These are phyloP conservation scores for Lycium barbarum DNA, from an alignment of 257 asterid species.

Conservation along the genomic window DNA sequence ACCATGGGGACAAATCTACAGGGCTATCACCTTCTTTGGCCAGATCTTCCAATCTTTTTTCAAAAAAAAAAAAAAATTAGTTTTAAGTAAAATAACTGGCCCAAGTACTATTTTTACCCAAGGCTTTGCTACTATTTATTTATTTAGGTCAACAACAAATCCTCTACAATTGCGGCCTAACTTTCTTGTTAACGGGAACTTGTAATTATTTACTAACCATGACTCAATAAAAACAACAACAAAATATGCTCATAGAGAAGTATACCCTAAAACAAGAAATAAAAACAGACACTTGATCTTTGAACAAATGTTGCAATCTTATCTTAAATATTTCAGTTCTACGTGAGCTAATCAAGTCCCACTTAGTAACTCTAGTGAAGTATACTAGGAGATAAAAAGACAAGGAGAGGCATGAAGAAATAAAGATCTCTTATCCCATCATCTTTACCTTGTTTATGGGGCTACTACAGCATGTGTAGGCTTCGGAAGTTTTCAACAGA, in stretches of 20 bases:
- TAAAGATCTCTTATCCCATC: background rate
- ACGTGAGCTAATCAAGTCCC: background rate
- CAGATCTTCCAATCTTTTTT: too few relatives aligned
- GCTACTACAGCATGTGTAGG: background rate
- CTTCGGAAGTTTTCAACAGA: background rate
- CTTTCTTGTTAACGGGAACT: background rate
- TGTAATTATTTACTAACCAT: background rate
- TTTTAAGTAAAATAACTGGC: too few relatives aligned
- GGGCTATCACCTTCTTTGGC: too few relatives aligned
- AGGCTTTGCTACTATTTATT: background rate
- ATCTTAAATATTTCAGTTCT: background rate
- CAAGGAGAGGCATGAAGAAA: background rate
- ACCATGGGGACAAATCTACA: too few relatives aligned
- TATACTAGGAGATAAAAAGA: background rate
- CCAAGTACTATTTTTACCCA: too few relatives aligned
- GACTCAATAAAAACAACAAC: background rate
- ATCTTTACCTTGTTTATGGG: background rate
- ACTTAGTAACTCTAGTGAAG: slow-evolving; percentile 11
- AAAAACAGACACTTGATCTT: background rate
- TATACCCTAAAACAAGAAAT: background rate
- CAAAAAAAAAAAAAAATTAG: too few relatives aligned
- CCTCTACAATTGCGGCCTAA: background rate
- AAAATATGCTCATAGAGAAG: background rate
- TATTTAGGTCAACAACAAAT: background rate
- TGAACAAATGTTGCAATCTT: background rate